phyloP scores from a whole-genome alignment of 208 protist genomes.

The Lotmaria passim region DNA sequence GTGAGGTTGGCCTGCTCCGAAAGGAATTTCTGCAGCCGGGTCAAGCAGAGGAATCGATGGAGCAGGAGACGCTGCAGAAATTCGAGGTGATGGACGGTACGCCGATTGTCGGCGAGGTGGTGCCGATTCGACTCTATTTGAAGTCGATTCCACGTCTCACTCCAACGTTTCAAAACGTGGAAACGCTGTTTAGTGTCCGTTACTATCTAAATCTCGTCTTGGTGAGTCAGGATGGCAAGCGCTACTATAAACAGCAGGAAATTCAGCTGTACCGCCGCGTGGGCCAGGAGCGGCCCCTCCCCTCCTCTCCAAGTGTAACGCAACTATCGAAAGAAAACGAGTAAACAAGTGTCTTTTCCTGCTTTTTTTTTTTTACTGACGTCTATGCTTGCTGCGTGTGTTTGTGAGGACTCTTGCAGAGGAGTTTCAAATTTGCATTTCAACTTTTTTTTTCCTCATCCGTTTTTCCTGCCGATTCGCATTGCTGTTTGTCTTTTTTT shows the following conservation, averaged over 20 bases:
- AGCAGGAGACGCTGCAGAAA: constrained; percentile 85
- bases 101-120: constrained; percentile 87
- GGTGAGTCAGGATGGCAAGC: constrained; percentile 74
- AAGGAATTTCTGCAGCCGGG: constrained; percentile 59
- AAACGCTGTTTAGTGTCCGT: constrained; percentile 67
- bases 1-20: constrained; percentile 80
- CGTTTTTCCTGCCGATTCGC: too few relatives aligned
- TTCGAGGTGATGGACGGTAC: constrained; percentile 94
- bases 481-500: too few relatives aligned
- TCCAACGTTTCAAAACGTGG: constrained; percentile 76
- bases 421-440: too few relatives aligned
- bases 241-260: constrained; percentile 93
- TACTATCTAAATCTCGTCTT: constrained; percentile 92
- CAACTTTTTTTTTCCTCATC: too few relatives aligned
- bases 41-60: constrained; percentile 38
- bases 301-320: neutral
- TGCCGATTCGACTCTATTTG: constrained; percentile 91
- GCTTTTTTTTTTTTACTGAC: constrained; percentile 4
- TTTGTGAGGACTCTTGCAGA: neutral
- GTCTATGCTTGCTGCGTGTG: neutral
- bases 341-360: neutral
- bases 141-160: constrained; percentile 80
- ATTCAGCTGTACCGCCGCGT: constrained; percentile 76
- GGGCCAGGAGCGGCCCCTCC: constrained; percentile 55
- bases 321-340: neutral